Percentiles rank a stretch among this genome's conserved stretches.
Evolutionary conservation across 441 rosid genomes (phyloP).

Genomic region (Geranium incanum): DNA sequence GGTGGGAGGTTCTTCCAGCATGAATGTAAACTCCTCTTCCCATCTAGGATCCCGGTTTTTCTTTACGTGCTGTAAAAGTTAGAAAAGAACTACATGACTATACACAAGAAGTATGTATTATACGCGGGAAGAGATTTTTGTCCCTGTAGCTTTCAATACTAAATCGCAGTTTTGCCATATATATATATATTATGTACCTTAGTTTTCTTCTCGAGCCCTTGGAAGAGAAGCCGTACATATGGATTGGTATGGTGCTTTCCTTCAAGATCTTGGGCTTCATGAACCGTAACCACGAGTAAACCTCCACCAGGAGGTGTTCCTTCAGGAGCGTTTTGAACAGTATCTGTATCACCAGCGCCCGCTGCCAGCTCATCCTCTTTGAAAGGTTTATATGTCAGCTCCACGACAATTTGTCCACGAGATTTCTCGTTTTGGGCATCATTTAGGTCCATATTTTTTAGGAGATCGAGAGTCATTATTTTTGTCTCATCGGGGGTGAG

Average conservation of each 20-base stretch:
- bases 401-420: constrained; percentile 72
- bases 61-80: not conserved
- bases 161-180: not conserved
- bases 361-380: constrained; percentile 58
- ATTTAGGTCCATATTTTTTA: constrained; percentile 58
- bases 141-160: not conserved
- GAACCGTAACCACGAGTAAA: constrained; percentile 69
- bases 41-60: constrained; percentile 7
- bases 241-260: constrained; percentile 97
- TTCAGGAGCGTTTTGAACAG: constrained; percentile 71
- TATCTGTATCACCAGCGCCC: constrained; percentile 47
- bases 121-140: not conserved
- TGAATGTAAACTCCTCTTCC: constrained; percentile 2
- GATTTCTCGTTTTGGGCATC: constrained; percentile 55
- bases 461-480: constrained; percentile 58
- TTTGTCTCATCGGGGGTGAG: constrained; percentile 61
- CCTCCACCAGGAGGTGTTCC: constrained; percentile 84
- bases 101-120: not conserved
- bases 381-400: constrained; percentile 74
- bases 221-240: constrained; percentile 57
- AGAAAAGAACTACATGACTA: not conserved
- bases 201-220: constrained; percentile 79
- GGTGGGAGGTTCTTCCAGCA: not conserved
- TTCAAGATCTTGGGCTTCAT: constrained; percentile 88
- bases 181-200: constrained; percentile 38